Percentiles rank a stretch among this genome's conserved stretches.
Evolutionary conservation across 2,329 filamentous ascomycete genomes (phyloP).

Genomic region (Fusarium napiforme): DNA sequence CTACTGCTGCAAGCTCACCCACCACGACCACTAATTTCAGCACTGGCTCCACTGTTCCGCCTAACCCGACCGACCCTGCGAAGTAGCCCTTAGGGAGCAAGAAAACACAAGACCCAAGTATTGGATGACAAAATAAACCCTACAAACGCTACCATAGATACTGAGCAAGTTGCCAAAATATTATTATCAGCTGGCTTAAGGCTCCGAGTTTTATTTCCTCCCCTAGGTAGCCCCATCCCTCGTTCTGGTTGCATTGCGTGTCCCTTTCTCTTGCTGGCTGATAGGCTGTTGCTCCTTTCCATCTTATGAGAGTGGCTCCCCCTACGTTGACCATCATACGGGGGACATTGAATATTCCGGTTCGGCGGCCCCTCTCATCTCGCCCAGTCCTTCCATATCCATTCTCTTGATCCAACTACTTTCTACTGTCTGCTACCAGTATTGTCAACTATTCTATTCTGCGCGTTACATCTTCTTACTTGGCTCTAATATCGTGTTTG

Average conservation of each 20-base stretch:
- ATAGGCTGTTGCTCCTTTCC: constrained; percentile 31
- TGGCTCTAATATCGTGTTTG: constrained; percentile 16
- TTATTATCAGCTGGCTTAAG: too few relatives aligned
- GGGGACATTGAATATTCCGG: constrained; percentile 43
- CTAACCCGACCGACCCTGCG: constrained; percentile 17
- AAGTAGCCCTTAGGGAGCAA: neutral
- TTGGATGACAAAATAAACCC: too few relatives aligned
- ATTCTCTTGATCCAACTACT: constrained; percentile 25
- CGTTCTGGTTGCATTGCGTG: constrained; percentile 42
- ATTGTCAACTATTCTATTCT: constrained; percentile 5
- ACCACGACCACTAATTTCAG: constrained; percentile 37
- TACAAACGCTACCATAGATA: too few relatives aligned
- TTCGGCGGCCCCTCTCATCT: constrained; percentile 38
- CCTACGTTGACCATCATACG: constrained; percentile 23
- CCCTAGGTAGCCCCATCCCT: constrained; percentile 4
- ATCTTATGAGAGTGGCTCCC: constrained; percentile 38
- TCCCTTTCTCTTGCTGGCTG: constrained; percentile 36
- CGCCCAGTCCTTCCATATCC: constrained; percentile 33
- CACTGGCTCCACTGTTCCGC: constrained; percentile 18
- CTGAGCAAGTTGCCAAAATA: too few relatives aligned
- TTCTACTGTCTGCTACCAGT: constrained; percentile 7
- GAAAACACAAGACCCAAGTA: too few relatives aligned
- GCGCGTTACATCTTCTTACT: constrained; percentile 16
- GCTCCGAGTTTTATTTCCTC: too few relatives aligned
- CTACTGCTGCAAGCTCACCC: constrained; percentile 30